phyloP scores from a whole-genome alignment of 768 basidiomycete genomes.

The Serendipita sp. region DNA sequence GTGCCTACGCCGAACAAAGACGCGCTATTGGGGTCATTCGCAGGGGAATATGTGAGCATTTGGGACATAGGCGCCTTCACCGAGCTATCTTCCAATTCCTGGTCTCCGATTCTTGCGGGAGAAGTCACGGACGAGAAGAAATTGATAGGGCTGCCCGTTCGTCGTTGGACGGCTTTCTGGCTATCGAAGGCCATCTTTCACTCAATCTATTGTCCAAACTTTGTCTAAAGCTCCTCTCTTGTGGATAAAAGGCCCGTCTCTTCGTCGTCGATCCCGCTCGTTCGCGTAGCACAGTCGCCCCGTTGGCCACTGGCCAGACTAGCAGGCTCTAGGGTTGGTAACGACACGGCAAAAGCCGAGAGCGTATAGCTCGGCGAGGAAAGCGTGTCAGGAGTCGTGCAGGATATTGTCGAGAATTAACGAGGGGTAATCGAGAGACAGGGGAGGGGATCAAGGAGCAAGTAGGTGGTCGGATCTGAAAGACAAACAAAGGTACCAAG shows the following conservation, averaged over 20 bases:
- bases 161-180: background rate
- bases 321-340: background rate
- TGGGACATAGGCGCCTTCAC: background rate
- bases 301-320: background rate
- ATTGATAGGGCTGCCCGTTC: background rate
- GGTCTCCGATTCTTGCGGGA: background rate
- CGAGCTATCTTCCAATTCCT: background rate
- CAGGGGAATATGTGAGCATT: background rate
- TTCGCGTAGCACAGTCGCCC: background rate
- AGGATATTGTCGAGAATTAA: background rate
- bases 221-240: background rate
- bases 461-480: background rate
- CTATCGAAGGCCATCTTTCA: conserved; percentile 2
- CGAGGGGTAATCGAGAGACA: background rate
- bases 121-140: background rate
- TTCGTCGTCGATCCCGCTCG: background rate
- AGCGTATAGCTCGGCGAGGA: conserved; percentile 2
- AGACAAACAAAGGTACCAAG: background rate
- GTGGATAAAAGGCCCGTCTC: background rate
- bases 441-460: background rate
- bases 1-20: conserved; percentile 7
- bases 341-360: background rate
- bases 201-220: background rate
- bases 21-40: background rate
- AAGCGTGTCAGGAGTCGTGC: background rate